Conservation (phyloP, 345 rosid genomes). For the Kernera saxatilis region DNA sequence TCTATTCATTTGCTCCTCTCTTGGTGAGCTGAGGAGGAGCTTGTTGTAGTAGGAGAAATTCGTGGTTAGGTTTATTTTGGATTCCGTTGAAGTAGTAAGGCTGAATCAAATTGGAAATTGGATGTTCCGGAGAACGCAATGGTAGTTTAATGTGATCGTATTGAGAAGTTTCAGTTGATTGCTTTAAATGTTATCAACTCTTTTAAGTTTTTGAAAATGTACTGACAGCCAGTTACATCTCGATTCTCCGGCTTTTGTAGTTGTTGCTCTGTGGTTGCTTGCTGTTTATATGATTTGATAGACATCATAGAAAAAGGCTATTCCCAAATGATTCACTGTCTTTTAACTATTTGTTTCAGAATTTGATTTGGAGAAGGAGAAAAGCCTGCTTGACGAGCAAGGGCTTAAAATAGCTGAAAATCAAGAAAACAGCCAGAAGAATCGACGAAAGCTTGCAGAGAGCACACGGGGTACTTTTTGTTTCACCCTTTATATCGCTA, state of each 20-base stretch:
- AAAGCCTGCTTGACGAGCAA: constrained; percentile 80
- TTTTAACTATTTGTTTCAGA: constrained; percentile 36
- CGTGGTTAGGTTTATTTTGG: background rate
- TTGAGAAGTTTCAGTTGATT: background rate
- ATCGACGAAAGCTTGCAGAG: constrained; percentile 96
- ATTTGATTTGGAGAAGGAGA: constrained; percentile 93
- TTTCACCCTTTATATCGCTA: background rate
- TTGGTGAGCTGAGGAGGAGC: background rate
- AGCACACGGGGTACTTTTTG: constrained; percentile 76
- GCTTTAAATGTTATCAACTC: background rate
- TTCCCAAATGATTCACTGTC: background rate
- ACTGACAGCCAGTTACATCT: background rate
- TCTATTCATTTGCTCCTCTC: constrained; percentile 1
- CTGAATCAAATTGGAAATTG: background rate
- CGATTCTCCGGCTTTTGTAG: background rate
- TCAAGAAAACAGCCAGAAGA: constrained; percentile 92
- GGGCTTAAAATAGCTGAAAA: constrained; percentile 94
- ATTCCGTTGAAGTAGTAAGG: constrained; percentile 4
- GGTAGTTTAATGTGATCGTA: constrained; percentile 20
- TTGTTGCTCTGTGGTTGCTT: background rate
- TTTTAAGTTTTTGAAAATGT: background rate
- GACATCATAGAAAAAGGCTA: background rate
- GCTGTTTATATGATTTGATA: background rate
- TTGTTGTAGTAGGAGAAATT: constrained; percentile 7
- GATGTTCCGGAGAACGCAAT: background rate